Evolutionary conservation across 139 green algal species (phyloP).

Genomic region (Diplosphaera chodatii): DNA sequence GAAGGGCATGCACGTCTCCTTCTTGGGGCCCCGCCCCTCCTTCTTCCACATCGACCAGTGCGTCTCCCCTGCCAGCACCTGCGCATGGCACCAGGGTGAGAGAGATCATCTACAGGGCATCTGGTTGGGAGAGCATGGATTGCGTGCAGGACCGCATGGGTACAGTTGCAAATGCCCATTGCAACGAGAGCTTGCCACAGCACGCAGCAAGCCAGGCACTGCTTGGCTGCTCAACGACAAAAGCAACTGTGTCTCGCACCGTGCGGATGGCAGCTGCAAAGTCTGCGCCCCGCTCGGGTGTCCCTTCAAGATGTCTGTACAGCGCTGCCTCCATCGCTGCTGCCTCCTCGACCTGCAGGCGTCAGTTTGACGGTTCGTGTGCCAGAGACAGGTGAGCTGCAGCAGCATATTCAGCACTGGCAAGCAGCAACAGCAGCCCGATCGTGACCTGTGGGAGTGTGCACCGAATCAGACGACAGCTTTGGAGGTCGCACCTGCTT

Average conservation of each 20-base stretch:
- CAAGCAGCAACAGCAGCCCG: too few species aligned
- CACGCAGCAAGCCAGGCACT: too few species aligned
- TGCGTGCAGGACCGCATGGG: too few species aligned
- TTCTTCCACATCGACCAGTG: constrained; percentile 48
- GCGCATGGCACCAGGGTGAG: background rate
- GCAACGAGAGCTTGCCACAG: too few species aligned
- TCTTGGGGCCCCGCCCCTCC: constrained; percentile 1
- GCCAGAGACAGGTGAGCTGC: background rate
- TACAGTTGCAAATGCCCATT: too few species aligned
- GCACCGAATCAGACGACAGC: background rate
- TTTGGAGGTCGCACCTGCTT: too few species aligned
- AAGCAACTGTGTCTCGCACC: too few species aligned
- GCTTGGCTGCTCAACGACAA: too few species aligned
- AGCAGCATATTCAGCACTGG: background rate
- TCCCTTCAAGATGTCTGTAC: constrained; percentile 35
- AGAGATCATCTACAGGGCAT: too few species aligned
- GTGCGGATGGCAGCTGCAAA: constrained; percentile 30
- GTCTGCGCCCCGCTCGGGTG: constrained; percentile 30
- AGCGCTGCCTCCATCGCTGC: constrained; percentile 17
- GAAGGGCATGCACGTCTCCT: constrained; percentile 9
- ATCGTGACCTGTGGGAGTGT: too few species aligned
- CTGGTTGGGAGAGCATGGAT: too few species aligned
- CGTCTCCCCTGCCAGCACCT: constrained; percentile 37
- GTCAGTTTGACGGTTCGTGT: too few species aligned
- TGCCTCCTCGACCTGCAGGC: constrained; percentile 6